Percentiles rank a stretch among this genome's conserved stretches.
Evolutionary conservation across 116 monocot species (phyloP).

Genomic region (Papilionanthe hybrid): DNA sequence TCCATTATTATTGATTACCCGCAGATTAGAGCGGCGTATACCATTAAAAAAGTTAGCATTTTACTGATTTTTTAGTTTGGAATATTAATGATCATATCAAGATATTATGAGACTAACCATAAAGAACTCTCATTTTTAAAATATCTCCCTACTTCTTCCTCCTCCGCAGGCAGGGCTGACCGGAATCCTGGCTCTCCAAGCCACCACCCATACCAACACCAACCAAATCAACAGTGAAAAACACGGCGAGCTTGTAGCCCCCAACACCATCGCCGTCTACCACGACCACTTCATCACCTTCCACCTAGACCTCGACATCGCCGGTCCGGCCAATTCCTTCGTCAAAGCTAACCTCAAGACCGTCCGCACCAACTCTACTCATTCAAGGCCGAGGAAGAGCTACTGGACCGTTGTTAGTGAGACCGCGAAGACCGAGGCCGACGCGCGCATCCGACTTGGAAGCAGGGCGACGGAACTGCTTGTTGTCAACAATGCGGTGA

Average conservation of each 20-base stretch:
- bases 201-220: constrained; percentile 24
- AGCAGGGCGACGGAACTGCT: constrained; percentile 30
- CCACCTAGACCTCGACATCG: constrained; percentile 62
- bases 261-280: constrained; percentile 41
- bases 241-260: constrained; percentile 36
- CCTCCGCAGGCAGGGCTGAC: constrained; percentile 33
- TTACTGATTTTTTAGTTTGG: too few relatives aligned
- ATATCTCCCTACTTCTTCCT: not conserved
- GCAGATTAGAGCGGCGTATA: too few relatives aligned
- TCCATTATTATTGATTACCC: not conserved
- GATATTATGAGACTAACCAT: not conserved
- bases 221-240: constrained; percentile 27
- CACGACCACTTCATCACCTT: constrained; percentile 63
- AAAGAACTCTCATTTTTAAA: not conserved
- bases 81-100: not conserved
- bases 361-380: constrained; percentile 5
- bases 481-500: constrained; percentile 49
- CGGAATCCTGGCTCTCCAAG: constrained; percentile 45
- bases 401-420: constrained; percentile 59
- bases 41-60: too few relatives aligned
- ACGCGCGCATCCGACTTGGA: constrained; percentile 24
- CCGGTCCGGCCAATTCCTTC: constrained; percentile 48
- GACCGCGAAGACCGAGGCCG: constrained; percentile 46
- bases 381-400: constrained; percentile 20
- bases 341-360: constrained; percentile 32